Evolutionary conservation across 495 filamentous ascomycete species (phyloP).

Genomic region (Sabuloglossum arenarium): DNA sequence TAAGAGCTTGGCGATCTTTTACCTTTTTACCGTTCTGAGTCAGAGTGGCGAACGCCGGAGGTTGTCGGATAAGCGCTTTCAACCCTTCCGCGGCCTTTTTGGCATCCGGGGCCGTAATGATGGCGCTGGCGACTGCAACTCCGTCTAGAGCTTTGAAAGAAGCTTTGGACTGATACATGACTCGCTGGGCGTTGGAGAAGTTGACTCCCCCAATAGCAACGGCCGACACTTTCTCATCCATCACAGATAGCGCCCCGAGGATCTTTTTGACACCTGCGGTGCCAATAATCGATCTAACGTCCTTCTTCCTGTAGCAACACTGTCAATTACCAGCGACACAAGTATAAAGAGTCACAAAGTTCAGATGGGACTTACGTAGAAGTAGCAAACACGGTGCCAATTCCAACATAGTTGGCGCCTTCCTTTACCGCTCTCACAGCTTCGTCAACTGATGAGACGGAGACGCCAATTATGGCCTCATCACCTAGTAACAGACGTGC

Average conservation of each 20-base stretch:
- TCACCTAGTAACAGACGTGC: slow-evolving; percentile 56
- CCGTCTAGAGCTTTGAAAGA: slow-evolving; percentile 41
- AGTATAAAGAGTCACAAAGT: not conserved
- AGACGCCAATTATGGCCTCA: slow-evolving; percentile 51
- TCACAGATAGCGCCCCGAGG: slow-evolving; percentile 31
- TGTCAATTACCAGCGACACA: not conserved
- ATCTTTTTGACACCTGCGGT: slow-evolving; percentile 55
- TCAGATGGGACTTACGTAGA: slow-evolving; percentile 33
- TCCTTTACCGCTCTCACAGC: slow-evolving; percentile 40
- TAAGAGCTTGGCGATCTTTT: slow-evolving; percentile 18
- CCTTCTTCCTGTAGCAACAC: slow-evolving; percentile 29
- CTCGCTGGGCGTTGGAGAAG: slow-evolving; percentile 46
- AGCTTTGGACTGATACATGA: slow-evolving; percentile 41
- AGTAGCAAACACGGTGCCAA: slow-evolving; percentile 75
- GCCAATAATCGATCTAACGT: slow-evolving; percentile 69
- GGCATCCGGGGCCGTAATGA: slow-evolving; percentile 52
- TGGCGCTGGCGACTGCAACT: slow-evolving; percentile 75
- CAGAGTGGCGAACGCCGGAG: slow-evolving; percentile 24
- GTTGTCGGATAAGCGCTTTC: slow-evolving; percentile 22
- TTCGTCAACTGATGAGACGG: slow-evolving; percentile 44
- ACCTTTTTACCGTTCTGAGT: slow-evolving; percentile 8
- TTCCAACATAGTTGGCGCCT: slow-evolving; percentile 74
- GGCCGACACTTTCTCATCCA: slow-evolving; percentile 26
- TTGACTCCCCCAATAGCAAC: slow-evolving; percentile 87
- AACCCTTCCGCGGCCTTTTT: slow-evolving; percentile 36